These are phyloP conservation scores for Coemansia sp. DNA, from an alignment of 192 early-diverging fungal species.

Conservation along the genomic window DNA sequence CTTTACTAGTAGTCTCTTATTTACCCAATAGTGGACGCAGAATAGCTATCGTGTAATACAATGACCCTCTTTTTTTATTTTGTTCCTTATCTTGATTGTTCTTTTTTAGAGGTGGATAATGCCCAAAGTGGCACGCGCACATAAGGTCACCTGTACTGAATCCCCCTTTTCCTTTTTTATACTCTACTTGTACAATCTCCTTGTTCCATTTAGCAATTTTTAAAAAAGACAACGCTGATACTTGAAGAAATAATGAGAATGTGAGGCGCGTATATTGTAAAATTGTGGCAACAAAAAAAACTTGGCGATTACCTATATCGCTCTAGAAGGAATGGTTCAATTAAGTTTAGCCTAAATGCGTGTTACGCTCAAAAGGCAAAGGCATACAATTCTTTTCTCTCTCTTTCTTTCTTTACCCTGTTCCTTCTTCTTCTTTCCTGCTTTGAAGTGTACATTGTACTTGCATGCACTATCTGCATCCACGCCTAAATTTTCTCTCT, in stretches of 20 bases:
- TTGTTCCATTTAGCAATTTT: not conserved
- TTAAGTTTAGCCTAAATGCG: slow-evolving; percentile 2
- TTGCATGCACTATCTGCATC: not conserved
- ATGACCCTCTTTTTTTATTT: not conserved
- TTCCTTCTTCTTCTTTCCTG: too few species aligned
- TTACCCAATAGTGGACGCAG: slow-evolving; percentile 8
- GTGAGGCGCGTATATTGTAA: not conserved
- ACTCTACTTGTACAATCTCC: not conserved
- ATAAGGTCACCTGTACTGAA: not conserved
- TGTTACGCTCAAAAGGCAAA: too few species aligned
- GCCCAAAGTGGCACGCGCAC: not conserved
- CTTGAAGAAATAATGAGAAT: not conserved
- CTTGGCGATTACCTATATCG: not conserved
- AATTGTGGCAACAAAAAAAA: not conserved
- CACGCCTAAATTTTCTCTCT: not conserved
- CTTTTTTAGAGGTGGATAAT: not conserved
- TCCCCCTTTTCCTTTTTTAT: too few species aligned
- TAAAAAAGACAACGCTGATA: not conserved
- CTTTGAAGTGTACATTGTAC: not conserved
- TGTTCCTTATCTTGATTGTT: not conserved
- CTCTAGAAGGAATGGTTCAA: not conserved
- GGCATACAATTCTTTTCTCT: too few species aligned
- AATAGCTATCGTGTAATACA: slow-evolving; percentile 3
- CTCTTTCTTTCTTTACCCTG: not conserved
- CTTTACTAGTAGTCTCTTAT: not conserved